A percentile compares a stretch with the other conserved stretches of the same genome.
Conservation (phyloP, 495 filamentous ascomycete species). For the Glonium stellatum region DNA sequence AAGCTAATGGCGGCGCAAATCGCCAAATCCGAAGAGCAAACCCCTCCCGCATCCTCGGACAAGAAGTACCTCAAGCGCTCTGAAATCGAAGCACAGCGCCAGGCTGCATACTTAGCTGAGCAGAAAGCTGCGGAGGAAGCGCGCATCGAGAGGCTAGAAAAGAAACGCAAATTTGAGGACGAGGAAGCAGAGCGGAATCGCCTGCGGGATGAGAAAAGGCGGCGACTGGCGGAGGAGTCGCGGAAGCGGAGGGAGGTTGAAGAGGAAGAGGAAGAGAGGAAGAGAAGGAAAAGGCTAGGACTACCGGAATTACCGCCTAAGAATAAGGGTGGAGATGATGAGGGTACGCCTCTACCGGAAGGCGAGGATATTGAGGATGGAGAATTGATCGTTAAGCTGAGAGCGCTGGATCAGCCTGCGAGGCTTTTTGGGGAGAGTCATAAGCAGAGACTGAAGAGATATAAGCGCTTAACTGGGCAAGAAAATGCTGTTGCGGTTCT, state of each 20-base stretch:
- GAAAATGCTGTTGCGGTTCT: conserved; percentile 43
- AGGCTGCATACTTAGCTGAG: conserved; percentile 72
- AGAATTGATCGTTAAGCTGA: conserved; percentile 59
- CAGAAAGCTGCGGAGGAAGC: conserved; percentile 62
- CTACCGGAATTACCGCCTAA: conserved; percentile 64
- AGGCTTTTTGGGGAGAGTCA: conserved; percentile 81
- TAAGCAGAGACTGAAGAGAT: conserved; percentile 57
- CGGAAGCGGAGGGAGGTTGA: conserved; percentile 60
- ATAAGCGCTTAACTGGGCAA: conserved; percentile 52
- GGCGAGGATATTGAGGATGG: conserved; percentile 64
- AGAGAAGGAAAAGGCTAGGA: conserved; percentile 52
- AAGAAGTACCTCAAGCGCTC: conserved; percentile 85
- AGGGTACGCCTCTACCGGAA: conserved; percentile 37
- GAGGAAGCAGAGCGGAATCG: conserved; percentile 64
- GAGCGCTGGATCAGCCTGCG: conserved; percentile 64
- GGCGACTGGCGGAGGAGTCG: conserved; percentile 72
- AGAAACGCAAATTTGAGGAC: conserved; percentile 87
- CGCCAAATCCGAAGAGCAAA: conserved; percentile 57
- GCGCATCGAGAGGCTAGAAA: conserved; percentile 56
- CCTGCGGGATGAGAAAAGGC: conserved; percentile 71
- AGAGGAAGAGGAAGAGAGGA: conserved; percentile 51
- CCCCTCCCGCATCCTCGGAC: conserved; percentile 24
- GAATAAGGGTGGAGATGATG: conserved; percentile 35
- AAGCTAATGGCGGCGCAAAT: conserved; percentile 86
- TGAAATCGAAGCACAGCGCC: conserved; percentile 76